Evolutionary conservation across 345 rosid species (phyloP).

Genomic region (Sonneratia alba): DNA sequence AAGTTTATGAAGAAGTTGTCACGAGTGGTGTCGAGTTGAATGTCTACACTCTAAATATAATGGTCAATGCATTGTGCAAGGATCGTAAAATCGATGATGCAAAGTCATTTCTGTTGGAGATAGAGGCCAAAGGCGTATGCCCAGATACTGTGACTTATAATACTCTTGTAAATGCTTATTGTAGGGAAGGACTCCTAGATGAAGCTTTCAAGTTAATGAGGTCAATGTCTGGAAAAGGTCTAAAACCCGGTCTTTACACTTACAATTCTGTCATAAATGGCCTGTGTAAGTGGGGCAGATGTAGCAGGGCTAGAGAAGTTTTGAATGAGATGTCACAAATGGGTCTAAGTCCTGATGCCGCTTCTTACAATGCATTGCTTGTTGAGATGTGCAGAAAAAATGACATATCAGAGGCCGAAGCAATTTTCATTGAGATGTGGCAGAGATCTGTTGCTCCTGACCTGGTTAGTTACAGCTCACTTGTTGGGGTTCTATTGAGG

Average conservation of each 20-base stretch:
- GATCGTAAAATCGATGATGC: conserved; percentile 42
- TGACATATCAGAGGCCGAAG: conserved; percentile 37
- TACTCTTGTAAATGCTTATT: conserved; percentile 56
- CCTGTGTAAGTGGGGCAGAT: conserved; percentile 42
- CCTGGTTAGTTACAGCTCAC: conserved; percentile 49
- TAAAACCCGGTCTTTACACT: conserved; percentile 54
- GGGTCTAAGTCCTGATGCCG: conserved; percentile 55
- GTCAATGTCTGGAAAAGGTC: conserved; percentile 48
- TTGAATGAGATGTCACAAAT: conserved; percentile 42
- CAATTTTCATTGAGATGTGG: conserved; percentile 46
- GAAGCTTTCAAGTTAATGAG: conserved; percentile 55
- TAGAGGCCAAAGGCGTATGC: conserved; percentile 50
- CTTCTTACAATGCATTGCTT: conserved; percentile 59
- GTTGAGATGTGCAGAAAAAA: conserved; percentile 56
- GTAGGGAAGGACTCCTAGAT: conserved; percentile 46
- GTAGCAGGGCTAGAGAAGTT: conserved; percentile 49
- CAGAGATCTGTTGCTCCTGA: conserved; percentile 41
- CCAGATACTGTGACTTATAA: conserved; percentile 65
- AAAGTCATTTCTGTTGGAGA: conserved; percentile 28
- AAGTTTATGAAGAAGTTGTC: conserved; percentile 28
- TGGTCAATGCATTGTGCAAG: conserved; percentile 87
- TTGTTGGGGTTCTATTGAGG: conserved; percentile 28
- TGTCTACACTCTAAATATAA: conserved; percentile 52
- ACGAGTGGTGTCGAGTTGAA: conserved; percentile 30
- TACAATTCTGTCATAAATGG: conserved; percentile 61